Base-by-base conservation (phyloP, 352 stramenopile genomes). In the Globisporangium carolinianum region DNA sequence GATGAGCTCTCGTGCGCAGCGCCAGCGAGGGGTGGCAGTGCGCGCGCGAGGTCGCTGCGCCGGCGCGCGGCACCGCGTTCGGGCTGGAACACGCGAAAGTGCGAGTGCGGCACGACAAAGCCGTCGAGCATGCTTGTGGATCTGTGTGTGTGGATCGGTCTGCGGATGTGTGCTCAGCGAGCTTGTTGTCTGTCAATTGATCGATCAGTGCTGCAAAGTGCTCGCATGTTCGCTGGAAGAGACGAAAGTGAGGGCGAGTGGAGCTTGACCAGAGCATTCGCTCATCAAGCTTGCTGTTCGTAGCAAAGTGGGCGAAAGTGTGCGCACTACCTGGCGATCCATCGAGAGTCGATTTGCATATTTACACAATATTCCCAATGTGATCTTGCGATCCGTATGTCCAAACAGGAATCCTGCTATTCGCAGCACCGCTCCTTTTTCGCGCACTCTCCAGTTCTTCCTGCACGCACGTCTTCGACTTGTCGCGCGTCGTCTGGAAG, bases 11-110 rank as follows among this genome's bases (percentile, higher is more conserved):
- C 45, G 15, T 32, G 11, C 7, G 1, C 39, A 43, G 7, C 1
- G n/a, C 45, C n/a, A 4, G n/a, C 0, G 14, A 49, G 45, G 3
- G 45, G 4, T 9, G 2, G n/a, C 5, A 49, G 45, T 17, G 45
- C 15, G 45, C 45, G 45, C 5, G 14, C 8, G 4, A 17, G 14
- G 45, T 9, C 5, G 45, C 17, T n/a, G 45, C 45, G 45, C 24
- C 24, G 24, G n/a, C 45, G 45, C 5, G 15, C 15, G 11, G 50
- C 45, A 9, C 15, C 52, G 17, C 66, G 63, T 47, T 76, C 58
- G 42, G 67, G 68, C 17, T 81, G 73, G 62, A 86, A 86, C 60
- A 86, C 65, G 62, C 75, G 72, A 71, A 77, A 83, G 61, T 79
- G 72, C 68, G 71, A 55, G 60, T 78, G 68, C 51, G 75, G 67